phyloP scores from a whole-genome alignment of 768 basidiomycete species.

The Dentipellis sp. region DNA sequence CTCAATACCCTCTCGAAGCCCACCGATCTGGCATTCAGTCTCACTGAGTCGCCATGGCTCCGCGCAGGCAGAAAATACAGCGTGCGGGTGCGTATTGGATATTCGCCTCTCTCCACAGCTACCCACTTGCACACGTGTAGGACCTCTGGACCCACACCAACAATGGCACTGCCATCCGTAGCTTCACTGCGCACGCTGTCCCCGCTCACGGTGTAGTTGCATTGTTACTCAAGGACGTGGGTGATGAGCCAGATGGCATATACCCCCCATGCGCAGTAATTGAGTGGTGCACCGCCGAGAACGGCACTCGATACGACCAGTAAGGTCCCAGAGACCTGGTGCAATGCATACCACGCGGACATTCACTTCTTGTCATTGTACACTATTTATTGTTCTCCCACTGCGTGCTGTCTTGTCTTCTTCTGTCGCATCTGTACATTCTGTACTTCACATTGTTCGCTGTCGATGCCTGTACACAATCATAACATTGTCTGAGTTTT shows the following conservation, averaged over 20 bases:
- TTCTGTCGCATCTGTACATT: too few species aligned
- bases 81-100: slow-evolving; percentile 3
- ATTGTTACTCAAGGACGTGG: slow-evolving; percentile 15
- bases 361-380: too few species aligned
- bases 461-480: too few species aligned
- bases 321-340: too few species aligned
- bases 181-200: slow-evolving; percentile 9
- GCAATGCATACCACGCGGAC: too few species aligned
- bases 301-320: slow-evolving; percentile 9
- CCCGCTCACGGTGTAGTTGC: slow-evolving; percentile 16
- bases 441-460: too few species aligned
- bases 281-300: slow-evolving; percentile 10
- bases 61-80: slow-evolving; percentile 14
- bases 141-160: slow-evolving; percentile 17
- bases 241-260: slow-evolving; percentile 12
- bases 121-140: neutral
- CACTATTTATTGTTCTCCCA: too few species aligned
- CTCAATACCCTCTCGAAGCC: slow-evolving; percentile 14
- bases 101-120: neutral
- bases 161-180: slow-evolving; percentile 15
- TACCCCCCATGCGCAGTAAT: slow-evolving; percentile 12
- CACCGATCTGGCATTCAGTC: slow-evolving; percentile 14
- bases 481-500: too few species aligned
- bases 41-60: slow-evolving; percentile 18
- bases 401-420: too few species aligned